Percentiles rank a stretch among this genome's conserved stretches.
Evolutionary conservation across 768 basidiomycete genomes (phyloP).

Genomic region (Leccinum fibrillosum): DNA sequence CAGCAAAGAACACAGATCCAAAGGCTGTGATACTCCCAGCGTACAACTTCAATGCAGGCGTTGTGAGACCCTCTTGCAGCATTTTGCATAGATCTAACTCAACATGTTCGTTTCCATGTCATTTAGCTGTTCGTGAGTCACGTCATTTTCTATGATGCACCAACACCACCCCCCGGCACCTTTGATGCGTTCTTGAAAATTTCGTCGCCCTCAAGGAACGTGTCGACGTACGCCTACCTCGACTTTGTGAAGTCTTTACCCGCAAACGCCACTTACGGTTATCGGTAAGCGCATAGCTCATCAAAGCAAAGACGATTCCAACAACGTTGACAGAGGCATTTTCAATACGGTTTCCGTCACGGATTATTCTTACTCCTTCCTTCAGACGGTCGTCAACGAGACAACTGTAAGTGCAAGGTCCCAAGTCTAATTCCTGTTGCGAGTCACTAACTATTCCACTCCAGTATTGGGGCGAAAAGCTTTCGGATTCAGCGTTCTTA

Average conservation of each 20-base stretch:
- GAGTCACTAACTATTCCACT: neutral
- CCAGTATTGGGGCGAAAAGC: slow-evolving; percentile 5
- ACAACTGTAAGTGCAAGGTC: slow-evolving; percentile 1
- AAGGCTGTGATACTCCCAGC: neutral
- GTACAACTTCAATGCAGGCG: neutral
- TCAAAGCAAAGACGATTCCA: no score
- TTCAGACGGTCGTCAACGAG: slow-evolving; percentile 15
- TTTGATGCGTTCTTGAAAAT: neutral
- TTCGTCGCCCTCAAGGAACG: neutral
- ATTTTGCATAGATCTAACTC: neutral
- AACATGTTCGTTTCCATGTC: neutral
- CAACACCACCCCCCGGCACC: neutral
- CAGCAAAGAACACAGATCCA: slow-evolving; percentile 8
- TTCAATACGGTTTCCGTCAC: neutral
- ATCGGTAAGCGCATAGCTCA: neutral
- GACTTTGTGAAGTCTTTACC: slow-evolving; percentile 5
- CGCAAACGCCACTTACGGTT: neutral
- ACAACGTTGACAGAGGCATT: neutral
- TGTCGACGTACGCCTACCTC: slow-evolving; percentile 5
- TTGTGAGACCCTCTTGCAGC: neutral
- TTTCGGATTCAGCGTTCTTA: neutral
- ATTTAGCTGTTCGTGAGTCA: neutral
- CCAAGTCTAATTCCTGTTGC: neutral
- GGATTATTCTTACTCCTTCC: slow-evolving; percentile 4
- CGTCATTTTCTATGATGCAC: neutral